These are phyloP conservation scores for Cystobasidium tubakii DNA, from an alignment of 768 basidiomycete genomes.

Conservation along the genomic window DNA sequence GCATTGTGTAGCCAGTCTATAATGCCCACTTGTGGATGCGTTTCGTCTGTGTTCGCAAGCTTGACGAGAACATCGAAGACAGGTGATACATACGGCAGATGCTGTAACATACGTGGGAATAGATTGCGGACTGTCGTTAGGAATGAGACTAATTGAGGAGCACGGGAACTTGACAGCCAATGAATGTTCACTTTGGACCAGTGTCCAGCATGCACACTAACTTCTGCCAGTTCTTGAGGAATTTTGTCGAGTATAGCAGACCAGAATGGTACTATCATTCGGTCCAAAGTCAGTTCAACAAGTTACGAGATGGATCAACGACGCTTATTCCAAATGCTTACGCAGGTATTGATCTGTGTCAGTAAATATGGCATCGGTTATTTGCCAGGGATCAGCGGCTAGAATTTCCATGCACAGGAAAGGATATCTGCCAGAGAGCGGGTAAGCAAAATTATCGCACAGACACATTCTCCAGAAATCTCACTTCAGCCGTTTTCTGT, in stretches of 20 bases:
- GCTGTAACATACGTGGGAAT: slow-evolving; percentile 71
- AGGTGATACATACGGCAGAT: slow-evolving; percentile 74
- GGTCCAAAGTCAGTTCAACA: neutral
- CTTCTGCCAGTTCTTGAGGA: neutral
- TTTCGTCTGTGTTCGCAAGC: slow-evolving; percentile 81
- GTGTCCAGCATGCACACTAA: slow-evolving; percentile 72
- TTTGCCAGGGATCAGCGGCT: neutral
- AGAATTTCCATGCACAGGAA: slow-evolving; percentile 38
- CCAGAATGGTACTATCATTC: slow-evolving; percentile 38
- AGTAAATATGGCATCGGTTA: slow-evolving; percentile 32
- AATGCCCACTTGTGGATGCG: slow-evolving; percentile 70
- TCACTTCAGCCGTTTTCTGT: slow-evolving; percentile 33
- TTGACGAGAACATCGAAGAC: slow-evolving; percentile 86
- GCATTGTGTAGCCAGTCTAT: slow-evolving; percentile 72
- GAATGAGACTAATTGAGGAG: slow-evolving; percentile 75
- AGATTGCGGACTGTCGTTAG: slow-evolving; percentile 75
- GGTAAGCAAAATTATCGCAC: neutral
- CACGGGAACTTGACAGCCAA: slow-evolving; percentile 74
- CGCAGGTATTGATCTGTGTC: slow-evolving; percentile 33
- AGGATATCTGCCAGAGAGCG: slow-evolving; percentile 30
- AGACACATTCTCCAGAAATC: neutral
- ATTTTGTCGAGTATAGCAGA: slow-evolving; percentile 26
- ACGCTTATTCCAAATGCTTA: neutral
- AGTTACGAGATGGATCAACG: neutral
- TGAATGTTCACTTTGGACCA: slow-evolving; percentile 90